phyloP scores from a whole-genome alignment of 495 filamentous ascomycete species.

The Hyaloscypha bicolor region DNA sequence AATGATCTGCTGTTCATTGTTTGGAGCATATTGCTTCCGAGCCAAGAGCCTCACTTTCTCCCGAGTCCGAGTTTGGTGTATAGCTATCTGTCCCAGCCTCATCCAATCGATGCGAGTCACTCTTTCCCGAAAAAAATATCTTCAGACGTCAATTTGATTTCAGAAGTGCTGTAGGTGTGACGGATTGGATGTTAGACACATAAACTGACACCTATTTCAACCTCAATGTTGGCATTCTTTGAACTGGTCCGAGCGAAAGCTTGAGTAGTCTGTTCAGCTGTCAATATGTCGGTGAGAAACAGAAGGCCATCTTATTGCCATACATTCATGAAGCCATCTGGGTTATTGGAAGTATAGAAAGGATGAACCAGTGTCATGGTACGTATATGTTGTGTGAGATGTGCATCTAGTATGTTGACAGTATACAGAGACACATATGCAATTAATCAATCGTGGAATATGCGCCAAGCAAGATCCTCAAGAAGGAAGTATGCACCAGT shows the following conservation, averaged over 20 bases:
- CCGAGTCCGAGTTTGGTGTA: no score
- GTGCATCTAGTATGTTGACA: conserved; percentile 11
- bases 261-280: not conserved
- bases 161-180: not conserved
- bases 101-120: not conserved
- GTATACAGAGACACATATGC: conserved; percentile 3
- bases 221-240: not conserved
- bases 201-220: not conserved
- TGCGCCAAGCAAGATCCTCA: not conserved
- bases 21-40: not conserved
- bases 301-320: no score
- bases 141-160: not conserved
- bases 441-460: not conserved
- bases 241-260: not conserved
- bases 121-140: not conserved
- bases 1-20: not conserved
- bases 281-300: no score
- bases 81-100: no score
- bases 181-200: not conserved
- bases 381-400: conserved; percentile 7
- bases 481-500: conserved; percentile 7
- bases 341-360: not conserved
- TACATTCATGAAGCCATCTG: no score
- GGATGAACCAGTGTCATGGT: not conserved
- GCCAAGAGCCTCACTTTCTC: not conserved